Evolutionary conservation across 73 alveolate species (phyloP).

Genomic region (Chromera velia): DNA sequence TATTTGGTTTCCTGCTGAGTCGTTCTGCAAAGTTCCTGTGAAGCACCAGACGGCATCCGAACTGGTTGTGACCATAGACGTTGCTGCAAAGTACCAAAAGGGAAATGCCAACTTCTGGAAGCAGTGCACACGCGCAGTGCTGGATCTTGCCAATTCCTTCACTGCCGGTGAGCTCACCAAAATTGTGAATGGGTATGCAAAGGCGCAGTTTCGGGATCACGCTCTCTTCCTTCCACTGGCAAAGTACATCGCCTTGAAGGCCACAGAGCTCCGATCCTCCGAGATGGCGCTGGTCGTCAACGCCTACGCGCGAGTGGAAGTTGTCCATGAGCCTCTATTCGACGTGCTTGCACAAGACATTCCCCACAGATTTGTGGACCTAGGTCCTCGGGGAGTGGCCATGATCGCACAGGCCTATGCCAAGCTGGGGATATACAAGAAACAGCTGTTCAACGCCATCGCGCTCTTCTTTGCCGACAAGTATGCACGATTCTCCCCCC

Average conservation of each 20-base stretch:
- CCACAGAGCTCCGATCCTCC: background rate
- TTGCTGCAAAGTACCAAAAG: background rate
- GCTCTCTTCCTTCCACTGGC: background rate
- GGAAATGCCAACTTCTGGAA: background rate
- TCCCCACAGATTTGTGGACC: background rate
- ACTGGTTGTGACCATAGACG: background rate
- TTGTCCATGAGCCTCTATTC: background rate
- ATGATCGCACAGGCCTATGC: background rate
- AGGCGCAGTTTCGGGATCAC: background rate
- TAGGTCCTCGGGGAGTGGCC: background rate
- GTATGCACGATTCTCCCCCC: too few species aligned
- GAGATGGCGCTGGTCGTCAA: background rate
- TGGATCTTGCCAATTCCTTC: background rate
- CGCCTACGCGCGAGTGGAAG: background rate
- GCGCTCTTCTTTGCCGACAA: too few species aligned
- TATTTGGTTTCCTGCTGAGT: too few species aligned
- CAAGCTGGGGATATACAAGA: background rate
- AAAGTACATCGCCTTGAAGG: background rate
- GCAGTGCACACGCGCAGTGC: background rate
- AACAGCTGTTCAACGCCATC: background rate
- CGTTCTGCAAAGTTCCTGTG: background rate
- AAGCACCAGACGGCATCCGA: background rate
- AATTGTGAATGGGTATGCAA: background rate
- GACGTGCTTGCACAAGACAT: background rate
- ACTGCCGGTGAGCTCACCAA: background rate